phyloP scores from a whole-genome alignment of 352 stramenopile species.

The Phytophthora cryptogea region DNA sequence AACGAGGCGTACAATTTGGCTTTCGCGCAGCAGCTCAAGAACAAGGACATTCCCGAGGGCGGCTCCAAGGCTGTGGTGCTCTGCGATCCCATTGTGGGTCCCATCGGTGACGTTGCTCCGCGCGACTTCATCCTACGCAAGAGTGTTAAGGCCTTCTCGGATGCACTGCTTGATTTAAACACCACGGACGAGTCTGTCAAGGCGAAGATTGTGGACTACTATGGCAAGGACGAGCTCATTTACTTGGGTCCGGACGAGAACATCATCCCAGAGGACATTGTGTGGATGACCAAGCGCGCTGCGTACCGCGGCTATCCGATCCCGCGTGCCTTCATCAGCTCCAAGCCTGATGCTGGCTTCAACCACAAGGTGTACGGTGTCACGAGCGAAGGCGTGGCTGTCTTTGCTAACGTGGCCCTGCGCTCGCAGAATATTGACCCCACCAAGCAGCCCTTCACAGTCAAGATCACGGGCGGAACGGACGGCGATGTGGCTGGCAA shows the following conservation, averaged over 20 bases:
- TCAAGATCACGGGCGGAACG: slow-evolving; percentile 94
- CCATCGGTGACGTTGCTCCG: slow-evolving; percentile 73
- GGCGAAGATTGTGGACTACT: slow-evolving; percentile 77
- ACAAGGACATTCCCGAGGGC: slow-evolving; percentile 88
- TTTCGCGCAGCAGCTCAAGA: slow-evolving; percentile 88
- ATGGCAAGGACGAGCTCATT: slow-evolving; percentile 84
- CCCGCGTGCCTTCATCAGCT: slow-evolving; percentile 85
- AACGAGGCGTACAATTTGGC: slow-evolving; percentile 88
- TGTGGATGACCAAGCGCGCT: slow-evolving; percentile 88
- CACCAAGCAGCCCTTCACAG: slow-evolving; percentile 70
- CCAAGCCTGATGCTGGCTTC: slow-evolving; percentile 83
- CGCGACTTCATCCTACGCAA: slow-evolving; percentile 94
- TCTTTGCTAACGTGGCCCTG: slow-evolving; percentile 80
- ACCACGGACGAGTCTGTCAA: slow-evolving; percentile 75
- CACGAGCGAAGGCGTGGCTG: slow-evolving; percentile 80
- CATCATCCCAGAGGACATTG: slow-evolving; percentile 77
- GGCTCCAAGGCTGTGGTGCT: slow-evolving; percentile 86
- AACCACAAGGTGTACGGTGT: slow-evolving; percentile 90
- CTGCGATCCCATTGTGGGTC: slow-evolving; percentile 74
- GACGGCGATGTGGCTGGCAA: slow-evolving; percentile 98
- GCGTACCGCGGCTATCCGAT: slow-evolving; percentile 78
- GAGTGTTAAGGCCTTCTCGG: slow-evolving; percentile 97
- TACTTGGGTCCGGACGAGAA: slow-evolving; percentile 87
- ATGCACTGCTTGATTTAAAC: slow-evolving; percentile 81
- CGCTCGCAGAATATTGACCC: slow-evolving; percentile 81